Evolutionary conservation across 352 stramenopile species (phyloP).

Genomic region (Phytophthora cajani): DNA sequence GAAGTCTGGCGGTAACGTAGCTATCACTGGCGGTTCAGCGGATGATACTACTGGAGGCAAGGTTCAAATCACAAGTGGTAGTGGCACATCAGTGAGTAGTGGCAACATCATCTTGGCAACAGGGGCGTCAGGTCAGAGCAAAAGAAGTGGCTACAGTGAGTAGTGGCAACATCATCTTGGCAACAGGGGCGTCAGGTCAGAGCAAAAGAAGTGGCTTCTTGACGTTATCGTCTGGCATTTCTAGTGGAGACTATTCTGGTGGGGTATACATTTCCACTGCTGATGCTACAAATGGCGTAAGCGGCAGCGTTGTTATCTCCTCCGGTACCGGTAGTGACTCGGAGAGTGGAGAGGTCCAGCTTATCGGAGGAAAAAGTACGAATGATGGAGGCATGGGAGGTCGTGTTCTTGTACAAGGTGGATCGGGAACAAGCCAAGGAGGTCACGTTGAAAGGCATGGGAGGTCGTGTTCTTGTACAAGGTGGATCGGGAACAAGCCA

Average conservation of each 20-base stretch:
- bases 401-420: conserved; percentile 35
- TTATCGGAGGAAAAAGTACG: conserved; percentile 34
- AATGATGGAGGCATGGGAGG: conserved; percentile 42
- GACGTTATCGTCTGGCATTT: conserved; percentile 29
- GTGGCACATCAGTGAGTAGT: conserved; percentile 22
- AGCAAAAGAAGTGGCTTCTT: conserved; percentile 38
- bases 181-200: conserved; percentile 25
- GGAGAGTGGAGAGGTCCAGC: conserved; percentile 34
- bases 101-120: conserved; percentile 40
- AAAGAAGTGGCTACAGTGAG: conserved; percentile 35
- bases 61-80: conserved; percentile 35
- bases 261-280: conserved; percentile 35
- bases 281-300: conserved; percentile 18
- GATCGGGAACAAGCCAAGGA: conserved; percentile 31
- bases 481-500: conserved; percentile 36
- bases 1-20: conserved; percentile 28
- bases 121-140: conserved; percentile 13
- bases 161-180: conserved; percentile 40
- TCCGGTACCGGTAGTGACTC: conserved; percentile 26
- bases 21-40: conserved; percentile 26
- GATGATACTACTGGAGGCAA: conserved; percentile 26
- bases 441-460: conserved; percentile 38
- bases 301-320: conserved; percentile 33
- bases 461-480: conserved; percentile 36
- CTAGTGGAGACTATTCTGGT: conserved; percentile 29